These are phyloP conservation scores for Cystobasidium onofrii DNA, from an alignment of 768 basidiomycete genomes.

Conservation along the genomic window DNA sequence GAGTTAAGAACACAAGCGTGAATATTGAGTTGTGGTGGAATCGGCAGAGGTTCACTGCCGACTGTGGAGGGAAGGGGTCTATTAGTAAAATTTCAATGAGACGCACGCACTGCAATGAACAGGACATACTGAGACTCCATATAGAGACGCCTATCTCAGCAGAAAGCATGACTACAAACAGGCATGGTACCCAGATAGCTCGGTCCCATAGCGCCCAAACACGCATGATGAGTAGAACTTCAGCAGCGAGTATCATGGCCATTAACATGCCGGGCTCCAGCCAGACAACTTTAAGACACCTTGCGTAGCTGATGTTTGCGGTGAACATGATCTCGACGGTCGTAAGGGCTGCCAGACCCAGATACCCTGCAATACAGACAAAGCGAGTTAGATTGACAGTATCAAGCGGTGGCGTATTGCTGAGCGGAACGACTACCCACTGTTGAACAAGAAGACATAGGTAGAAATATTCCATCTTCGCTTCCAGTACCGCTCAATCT, in stretches of 20 bases:
- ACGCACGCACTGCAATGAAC: neutral
- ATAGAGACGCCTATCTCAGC: neutral
- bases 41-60: neutral
- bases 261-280: neutral
- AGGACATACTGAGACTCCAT: neutral
- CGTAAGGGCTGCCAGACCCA: neutral
- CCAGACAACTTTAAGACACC: neutral
- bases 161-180: neutral
- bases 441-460: neutral
- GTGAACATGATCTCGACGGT: neutral
- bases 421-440: neutral
- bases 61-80: neutral
- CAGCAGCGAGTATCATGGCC: neutral
- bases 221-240: neutral
- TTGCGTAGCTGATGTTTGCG: neutral
- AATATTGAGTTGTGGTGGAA: neutral
- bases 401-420: too few relatives aligned
- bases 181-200: neutral
- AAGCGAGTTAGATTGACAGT: neutral
- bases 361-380: neutral
- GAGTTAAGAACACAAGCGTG: neutral
- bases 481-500: neutral
- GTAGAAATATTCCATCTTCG: neutral
- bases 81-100: too few relatives aligned
- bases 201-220: conserved; percentile 8